Evolutionary conservation across 1,284 basidiomycete species (phyloP).

Genomic region (Vanrija pseudolonga): DNA sequence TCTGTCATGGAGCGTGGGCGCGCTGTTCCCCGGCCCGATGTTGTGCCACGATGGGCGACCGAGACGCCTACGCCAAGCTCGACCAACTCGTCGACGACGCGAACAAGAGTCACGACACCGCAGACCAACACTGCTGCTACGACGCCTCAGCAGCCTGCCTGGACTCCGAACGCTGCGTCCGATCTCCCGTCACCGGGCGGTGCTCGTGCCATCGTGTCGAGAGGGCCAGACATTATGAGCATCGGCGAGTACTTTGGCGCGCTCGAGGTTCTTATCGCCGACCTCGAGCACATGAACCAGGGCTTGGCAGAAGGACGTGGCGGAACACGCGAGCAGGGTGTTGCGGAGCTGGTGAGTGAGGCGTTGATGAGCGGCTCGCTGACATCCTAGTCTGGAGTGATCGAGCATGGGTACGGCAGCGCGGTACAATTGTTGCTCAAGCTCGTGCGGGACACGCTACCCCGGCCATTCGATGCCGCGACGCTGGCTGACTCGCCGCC

Average conservation of each 20-base stretch:
- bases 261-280: slow-evolving; percentile 37
- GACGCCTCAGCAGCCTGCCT: too few species aligned
- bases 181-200: slow-evolving; percentile 21
- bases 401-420: slow-evolving; percentile 39
- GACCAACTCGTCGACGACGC: too few species aligned
- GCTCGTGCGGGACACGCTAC: slow-evolving; percentile 20
- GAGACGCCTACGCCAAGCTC: neutral
- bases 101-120: too few species aligned
- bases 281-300: slow-evolving; percentile 46
- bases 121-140: too few species aligned
- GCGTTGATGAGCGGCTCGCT: neutral
- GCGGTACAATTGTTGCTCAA: slow-evolving; percentile 36
- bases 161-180: too few species aligned
- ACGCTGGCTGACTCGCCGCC: slow-evolving; percentile 15
- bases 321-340: slow-evolving; percentile 40
- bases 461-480: slow-evolving; percentile 9
- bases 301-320: slow-evolving; percentile 40
- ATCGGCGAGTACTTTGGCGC: slow-evolving; percentile 41
- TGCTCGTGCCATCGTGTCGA: slow-evolving; percentile 32
- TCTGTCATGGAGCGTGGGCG: slow-evolving; percentile 18
- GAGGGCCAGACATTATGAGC: slow-evolving; percentile 41
- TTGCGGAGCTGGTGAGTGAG: slow-evolving; percentile 39
- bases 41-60: slow-evolving; percentile 7
- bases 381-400: slow-evolving; percentile 26
- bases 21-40: slow-evolving; percentile 12